Base-by-base conservation (phyloP, 192 early-diverging fungal genomes). In the Coemansia sp. region DNA sequence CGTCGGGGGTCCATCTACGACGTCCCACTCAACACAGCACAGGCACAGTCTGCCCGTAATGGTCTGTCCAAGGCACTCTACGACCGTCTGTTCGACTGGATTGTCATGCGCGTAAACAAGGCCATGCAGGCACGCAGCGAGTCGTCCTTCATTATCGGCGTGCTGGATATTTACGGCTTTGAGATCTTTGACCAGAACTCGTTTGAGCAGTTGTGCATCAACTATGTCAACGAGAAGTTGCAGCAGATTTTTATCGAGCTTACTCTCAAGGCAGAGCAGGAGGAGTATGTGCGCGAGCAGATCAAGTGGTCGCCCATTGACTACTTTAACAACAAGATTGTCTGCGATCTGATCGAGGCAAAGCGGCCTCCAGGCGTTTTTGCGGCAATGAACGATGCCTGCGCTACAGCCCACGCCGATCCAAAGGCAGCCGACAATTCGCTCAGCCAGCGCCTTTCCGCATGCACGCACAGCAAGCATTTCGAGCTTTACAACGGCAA, bases 221-320 rank as follows among this genome's bases (percentile, higher is more conserved):
- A 97, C 81, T 99, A 96, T 61, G 93, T 94, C 66, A 98, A 97
- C 74, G 95, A 98, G 65, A 92, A 92, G 68, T 82, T 98, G 55
- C 97, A 99, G 69, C 95, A 98, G 67, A 96, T 99, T 67, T 99
- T 99, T 67, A 99, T 99, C 58, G 95, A 98, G 79, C 78, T 99
- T 50, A 99, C 97, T 23, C 84, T 99, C 38, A 98, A 99, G 81
- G 86, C 93, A 7, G 97, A 99, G 82, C 97, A 98, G 84, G 95
- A 98, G 81, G 97, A 98, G 72, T 98, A 98, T 64, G 88, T 92
- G 55, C 82, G 87, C 45, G 97, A 99, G 82, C 87, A 92, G 56
- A 99, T 99, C 72, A 74, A 95, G 66, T 99, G 97, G 97, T 95
- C 93, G 14, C 96, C 95, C n/a, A 99, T 99, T 65, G 89, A 94